Percentiles rank a stretch among this genome's conserved stretches.
phyloP scores from a whole-genome alignment of 1,284 basidiomycete species.

The Leccinum pachyderme region DNA sequence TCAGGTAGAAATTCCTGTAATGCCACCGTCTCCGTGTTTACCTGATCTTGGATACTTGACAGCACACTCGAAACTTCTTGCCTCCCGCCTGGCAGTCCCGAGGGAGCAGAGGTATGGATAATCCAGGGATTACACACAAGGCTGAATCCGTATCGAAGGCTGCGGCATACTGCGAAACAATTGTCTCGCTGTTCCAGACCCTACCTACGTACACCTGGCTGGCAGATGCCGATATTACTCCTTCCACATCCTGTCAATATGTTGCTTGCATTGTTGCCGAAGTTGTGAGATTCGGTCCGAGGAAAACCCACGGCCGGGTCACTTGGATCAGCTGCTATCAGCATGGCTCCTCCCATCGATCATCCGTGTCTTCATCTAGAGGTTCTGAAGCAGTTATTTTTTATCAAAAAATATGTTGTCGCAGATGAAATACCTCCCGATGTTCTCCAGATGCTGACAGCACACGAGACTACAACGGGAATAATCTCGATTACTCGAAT shows the following conservation, averaged over 20 bases:
- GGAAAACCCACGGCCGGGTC: background rate
- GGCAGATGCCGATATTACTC: slow-evolving; percentile 67
- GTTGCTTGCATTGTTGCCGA: background rate
- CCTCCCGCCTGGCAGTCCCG: slow-evolving; percentile 53
- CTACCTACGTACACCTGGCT: slow-evolving; percentile 72
- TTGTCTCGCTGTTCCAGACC: slow-evolving; percentile 63
- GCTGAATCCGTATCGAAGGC: slow-evolving; percentile 42
- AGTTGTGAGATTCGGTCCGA: background rate
- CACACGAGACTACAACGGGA: slow-evolving; percentile 18
- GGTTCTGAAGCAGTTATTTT: slow-evolving; percentile 54
- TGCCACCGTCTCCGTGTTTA: background rate
- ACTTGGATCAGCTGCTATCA: slow-evolving; percentile 7
- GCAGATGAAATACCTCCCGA: slow-evolving; percentile 31
- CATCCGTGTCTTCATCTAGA: slow-evolving; percentile 50
- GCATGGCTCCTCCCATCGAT: slow-evolving; percentile 50
- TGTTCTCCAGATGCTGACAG: slow-evolving; percentile 30
- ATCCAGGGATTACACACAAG: background rate
- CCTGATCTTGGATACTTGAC: slow-evolving; percentile 6
- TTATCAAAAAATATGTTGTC: slow-evolving; percentile 48
- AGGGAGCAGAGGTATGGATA: slow-evolving; percentile 53
- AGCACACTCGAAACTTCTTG: slow-evolving; percentile 64
- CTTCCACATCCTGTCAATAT: slow-evolving; percentile 40
- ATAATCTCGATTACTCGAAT: slow-evolving; percentile 63
- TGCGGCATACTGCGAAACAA: slow-evolving; percentile 69
- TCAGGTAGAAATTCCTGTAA: slow-evolving; percentile 40